Evolutionary conservation across 306 rosid genomes (phyloP).

Genomic region (Herpetospermum pedunculosum): DNA sequence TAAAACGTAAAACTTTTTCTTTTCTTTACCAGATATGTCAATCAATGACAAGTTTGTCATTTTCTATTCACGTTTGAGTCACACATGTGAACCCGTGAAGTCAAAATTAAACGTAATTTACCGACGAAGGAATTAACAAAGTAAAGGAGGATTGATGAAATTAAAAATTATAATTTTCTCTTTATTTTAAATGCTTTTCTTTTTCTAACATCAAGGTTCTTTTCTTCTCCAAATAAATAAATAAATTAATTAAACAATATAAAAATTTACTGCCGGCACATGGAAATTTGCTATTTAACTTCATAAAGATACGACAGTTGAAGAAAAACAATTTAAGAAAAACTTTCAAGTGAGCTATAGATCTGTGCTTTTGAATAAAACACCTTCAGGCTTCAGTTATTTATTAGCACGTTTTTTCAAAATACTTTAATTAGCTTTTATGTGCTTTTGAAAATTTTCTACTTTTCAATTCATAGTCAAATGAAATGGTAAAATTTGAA

Average conservation of each 20-base stretch:
- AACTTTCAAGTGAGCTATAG: neutral
- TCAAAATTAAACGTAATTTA: too few species aligned
- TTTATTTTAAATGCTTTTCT: neutral
- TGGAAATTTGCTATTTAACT: neutral
- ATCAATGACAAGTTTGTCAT: too few species aligned
- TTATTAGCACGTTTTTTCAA: neutral
- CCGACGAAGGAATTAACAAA: too few species aligned
- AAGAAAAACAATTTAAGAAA: neutral
- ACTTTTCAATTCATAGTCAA: neutral
- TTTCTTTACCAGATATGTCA: too few species aligned
- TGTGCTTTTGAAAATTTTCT: neutral
- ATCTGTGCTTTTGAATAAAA: neutral
- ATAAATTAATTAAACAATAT: neutral
- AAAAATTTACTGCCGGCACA: neutral
- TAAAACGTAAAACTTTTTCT: too few species aligned
- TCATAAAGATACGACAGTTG: neutral
- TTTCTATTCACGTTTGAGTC: too few species aligned
- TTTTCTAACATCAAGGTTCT: conserved; percentile 7
- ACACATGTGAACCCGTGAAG: too few species aligned
- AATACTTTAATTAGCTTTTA: neutral
- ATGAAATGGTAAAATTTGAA: neutral
- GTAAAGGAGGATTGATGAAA: too few species aligned
- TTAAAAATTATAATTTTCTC: too few species aligned
- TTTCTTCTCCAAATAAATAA: neutral
- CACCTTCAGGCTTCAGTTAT: too few species aligned